Evolutionary conservation across 805 yeast genomes (phyloP), one percentile per base, ranked within the genome.

Genomic region (Teunomyces cretensis): DNA sequence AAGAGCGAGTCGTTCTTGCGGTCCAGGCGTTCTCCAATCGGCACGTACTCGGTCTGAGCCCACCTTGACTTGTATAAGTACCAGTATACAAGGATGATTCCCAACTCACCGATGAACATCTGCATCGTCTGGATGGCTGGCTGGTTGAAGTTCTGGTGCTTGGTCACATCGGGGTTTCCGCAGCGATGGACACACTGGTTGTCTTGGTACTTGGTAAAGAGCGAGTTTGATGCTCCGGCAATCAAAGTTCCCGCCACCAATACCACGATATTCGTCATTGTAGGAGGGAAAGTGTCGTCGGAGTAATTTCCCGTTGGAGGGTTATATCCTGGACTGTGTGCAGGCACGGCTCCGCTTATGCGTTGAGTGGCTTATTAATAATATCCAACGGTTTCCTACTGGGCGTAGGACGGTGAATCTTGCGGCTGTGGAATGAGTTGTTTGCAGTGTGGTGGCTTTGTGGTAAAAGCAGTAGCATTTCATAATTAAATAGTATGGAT

Each of bases 61-160:
- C 44, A 41, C 13, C 30, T 28, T n/a, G 53, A 46, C n/a, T 55
- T 55, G 43, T 61, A 60, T 22, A 63, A 33, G 32, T 65, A 46
- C 50, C 56, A 58, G 50, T 68, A 75, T 14, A 74, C 73, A 6
- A 75, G 33, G 61, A 72, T 75, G 41, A 82, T 76, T 19, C 65
- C 61, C 30, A 79, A 63, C 57, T 87, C 95, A 17, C 91, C 95
- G 4, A 84, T 60, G 56, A 87, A 86, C 94, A 87, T 87, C 62
- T 87, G 92, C 14, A 84, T 65, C 1, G 94, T 83, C 60, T 87
- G 94, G 30, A 87, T 59, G 6, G 84, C 88, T 0, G 95, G 94
- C 64, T 86, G 91, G 52, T 86, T 87, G 56, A 85, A 87, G 46
- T 67, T 62, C 30, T 66, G 61, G 39, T 71, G 80, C n/a, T 64